Evolutionary conservation across 352 stramenopile genomes (phyloP).

Genomic region (Phytophthora niederhauseri): DNA sequence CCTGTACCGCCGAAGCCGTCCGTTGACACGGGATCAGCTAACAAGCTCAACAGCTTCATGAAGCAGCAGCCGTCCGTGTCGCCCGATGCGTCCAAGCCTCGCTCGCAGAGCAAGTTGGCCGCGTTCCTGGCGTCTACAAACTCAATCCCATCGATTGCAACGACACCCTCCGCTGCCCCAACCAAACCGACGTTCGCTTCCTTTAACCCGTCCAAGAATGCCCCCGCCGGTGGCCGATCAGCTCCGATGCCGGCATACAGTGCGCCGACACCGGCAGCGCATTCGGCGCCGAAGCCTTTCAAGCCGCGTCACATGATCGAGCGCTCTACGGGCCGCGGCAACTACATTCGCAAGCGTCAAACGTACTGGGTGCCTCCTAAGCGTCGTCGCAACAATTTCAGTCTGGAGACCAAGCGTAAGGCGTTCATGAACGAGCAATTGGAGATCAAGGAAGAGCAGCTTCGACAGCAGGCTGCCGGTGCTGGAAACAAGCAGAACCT

Average conservation of each 20-base stretch:
- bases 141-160: slow-evolving; percentile 24
- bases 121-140: slow-evolving; percentile 78
- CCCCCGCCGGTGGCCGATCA: slow-evolving; percentile 7
- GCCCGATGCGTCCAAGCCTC: slow-evolving; percentile 39
- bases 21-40: slow-evolving; percentile 37
- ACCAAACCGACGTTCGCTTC: slow-evolving; percentile 37
- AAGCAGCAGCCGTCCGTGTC: slow-evolving; percentile 61
- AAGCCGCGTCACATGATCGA: slow-evolving; percentile 55
- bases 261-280: neutral
- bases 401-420: slow-evolving; percentile 83
- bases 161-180: slow-evolving; percentile 17
- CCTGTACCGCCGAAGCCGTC: slow-evolving; percentile 27
- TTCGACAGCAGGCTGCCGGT: slow-evolving; percentile 61
- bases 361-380: slow-evolving; percentile 69
- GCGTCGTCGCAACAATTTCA: slow-evolving; percentile 62
- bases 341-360: slow-evolving; percentile 78
- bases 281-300: slow-evolving; percentile 28
- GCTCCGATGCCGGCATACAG: slow-evolving; percentile 24
- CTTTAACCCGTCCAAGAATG: slow-evolving; percentile 41
- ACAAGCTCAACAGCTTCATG: slow-evolving; percentile 84
- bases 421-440: slow-evolving; percentile 87
- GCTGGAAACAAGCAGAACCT: slow-evolving; percentile 81
- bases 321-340: slow-evolving; percentile 66
- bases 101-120: slow-evolving; percentile 79
- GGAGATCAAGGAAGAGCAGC: slow-evolving; percentile 80